These are phyloP conservation scores for Trichosporon sp. DNA, from an alignment of 1,284 basidiomycete species.

Conservation along the genomic window DNA sequence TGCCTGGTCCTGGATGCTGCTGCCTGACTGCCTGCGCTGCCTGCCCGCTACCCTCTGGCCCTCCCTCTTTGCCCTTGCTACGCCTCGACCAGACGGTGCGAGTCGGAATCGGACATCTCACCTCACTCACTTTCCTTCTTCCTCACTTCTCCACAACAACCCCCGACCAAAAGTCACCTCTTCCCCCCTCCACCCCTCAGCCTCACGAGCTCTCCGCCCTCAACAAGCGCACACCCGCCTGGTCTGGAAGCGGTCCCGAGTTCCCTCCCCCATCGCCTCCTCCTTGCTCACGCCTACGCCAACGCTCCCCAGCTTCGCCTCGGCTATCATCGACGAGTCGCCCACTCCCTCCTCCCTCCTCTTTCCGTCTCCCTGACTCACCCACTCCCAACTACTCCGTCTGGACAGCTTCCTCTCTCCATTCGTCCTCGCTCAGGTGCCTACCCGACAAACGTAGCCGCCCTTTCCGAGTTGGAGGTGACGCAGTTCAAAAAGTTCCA, in stretches of 20 bases:
- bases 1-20: background rate
- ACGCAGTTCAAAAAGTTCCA: conserved; percentile 24
- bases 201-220: conserved; percentile 6
- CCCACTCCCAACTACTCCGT: background rate
- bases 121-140: background rate
- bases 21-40: background rate
- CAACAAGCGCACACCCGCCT: conserved; percentile 18
- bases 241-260: conserved; percentile 19
- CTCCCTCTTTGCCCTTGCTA: background rate
- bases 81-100: background rate
- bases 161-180: conserved; percentile 7
- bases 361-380: background rate
- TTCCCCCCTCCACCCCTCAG: conserved; percentile 12
- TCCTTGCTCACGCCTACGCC: conserved; percentile 8
- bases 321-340: conserved; percentile 1
- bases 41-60: background rate
- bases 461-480: conserved; percentile 17
- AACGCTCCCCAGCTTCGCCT: conserved; percentile 12
- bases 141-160: conserved; percentile 12
- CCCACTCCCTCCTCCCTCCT: background rate
- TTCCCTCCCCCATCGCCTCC: conserved; percentile 1
- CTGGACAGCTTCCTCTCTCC: background rate
- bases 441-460: background rate
- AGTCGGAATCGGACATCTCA: conserved; percentile 15
- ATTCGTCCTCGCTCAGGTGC: background rate